Base-by-base conservation (phyloP, 257 asterid species). In the Coffea canephora region DNA sequence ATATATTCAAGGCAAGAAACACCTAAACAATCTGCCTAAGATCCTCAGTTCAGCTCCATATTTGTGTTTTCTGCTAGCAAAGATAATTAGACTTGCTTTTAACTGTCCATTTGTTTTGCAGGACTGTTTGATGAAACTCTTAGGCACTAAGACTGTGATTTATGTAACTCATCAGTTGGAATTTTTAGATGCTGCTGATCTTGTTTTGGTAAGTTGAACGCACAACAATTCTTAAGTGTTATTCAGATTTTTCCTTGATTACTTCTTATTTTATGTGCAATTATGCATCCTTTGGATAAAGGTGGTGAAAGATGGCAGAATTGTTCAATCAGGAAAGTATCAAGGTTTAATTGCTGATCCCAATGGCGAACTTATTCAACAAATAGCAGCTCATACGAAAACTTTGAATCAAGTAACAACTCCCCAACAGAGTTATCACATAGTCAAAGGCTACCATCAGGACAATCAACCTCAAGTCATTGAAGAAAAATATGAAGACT, bases 111-210 rank as follows among this genome's bases (percentile, higher is more conserved):
- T 75, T 39, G 57, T 70, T 39, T 73, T 87, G 88, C 94, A 93
- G 98, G 93, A 90, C 78, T 93, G 97, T 62, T 75, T 93, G 70
- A 81, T 86, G 88, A 89, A 89, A 83, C 93, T 84, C 69, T 78
- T 93, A 86, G 81, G 72, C 0, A 39, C 79, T 13, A 93, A 91
- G 80, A 91, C 98, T 12, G 93, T 91, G 13, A 77, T 93, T 69
- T 93, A 93, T 80, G 94, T 86, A 45, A 92, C 98, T 21, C 98
- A 93, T 78, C 98, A 93, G 84, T 64, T 93, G 84, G 97, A 93
- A 65, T 92, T 92, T 78, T 76, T 93, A 27, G 93, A 90, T 75
- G 87, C 89, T 48, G 89, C 98, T 13, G 98, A 93, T 48, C 91
- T 92, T 49, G 90, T 93, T 43, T 69, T 93, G 93, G 98, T 93